A percentile compares a stretch with the other conserved stretches of the same genome.
phyloP scores from a whole-genome alignment of 2,329 filamentous ascomycete species.

The Aspergillus uvarum region DNA sequence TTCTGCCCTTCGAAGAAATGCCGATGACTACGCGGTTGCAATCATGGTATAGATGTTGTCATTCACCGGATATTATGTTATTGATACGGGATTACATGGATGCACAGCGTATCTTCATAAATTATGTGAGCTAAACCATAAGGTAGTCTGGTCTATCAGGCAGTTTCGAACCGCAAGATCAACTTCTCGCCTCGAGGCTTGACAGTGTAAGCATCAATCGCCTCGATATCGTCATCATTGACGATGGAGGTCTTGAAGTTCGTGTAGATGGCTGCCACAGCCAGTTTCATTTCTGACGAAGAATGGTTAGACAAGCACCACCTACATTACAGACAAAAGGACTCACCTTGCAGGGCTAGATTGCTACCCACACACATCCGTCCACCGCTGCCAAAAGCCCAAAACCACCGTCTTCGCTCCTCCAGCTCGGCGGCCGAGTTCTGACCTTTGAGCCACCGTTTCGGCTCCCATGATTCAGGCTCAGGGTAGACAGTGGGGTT shows the following conservation, averaged over 20 bases:
- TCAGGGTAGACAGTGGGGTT: slow-evolving; percentile 51
- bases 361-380: slow-evolving; percentile 53
- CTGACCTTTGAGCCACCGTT: slow-evolving; percentile 49
- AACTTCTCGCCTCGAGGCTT: slow-evolving; percentile 59
- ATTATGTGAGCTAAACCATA: too few species aligned
- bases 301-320: slow-evolving; percentile 6
- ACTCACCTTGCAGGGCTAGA: slow-evolving; percentile 47
- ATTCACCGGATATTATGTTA: too few species aligned
- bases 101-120: too few species aligned
- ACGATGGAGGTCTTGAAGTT: slow-evolving; percentile 63
- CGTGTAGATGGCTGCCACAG: slow-evolving; percentile 68
- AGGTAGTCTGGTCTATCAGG: slow-evolving; percentile 10
- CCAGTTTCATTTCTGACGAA: slow-evolving; percentile 67
- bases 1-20: too few species aligned
- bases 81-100: too few species aligned
- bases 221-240: slow-evolving; percentile 64
- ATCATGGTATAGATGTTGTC: too few species aligned
- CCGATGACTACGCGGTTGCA: too few species aligned
- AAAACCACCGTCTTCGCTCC: slow-evolving; percentile 51
- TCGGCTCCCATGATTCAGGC: slow-evolving; percentile 48
- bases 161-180: slow-evolving; percentile 55
- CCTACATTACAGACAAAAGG: background rate
- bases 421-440: slow-evolving; percentile 39
- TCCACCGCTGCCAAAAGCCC: slow-evolving; percentile 52
- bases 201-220: slow-evolving; percentile 64